Conservation (phyloP, 2,329 filamentous ascomycete species). For the Xylaria multiplex region DNA sequence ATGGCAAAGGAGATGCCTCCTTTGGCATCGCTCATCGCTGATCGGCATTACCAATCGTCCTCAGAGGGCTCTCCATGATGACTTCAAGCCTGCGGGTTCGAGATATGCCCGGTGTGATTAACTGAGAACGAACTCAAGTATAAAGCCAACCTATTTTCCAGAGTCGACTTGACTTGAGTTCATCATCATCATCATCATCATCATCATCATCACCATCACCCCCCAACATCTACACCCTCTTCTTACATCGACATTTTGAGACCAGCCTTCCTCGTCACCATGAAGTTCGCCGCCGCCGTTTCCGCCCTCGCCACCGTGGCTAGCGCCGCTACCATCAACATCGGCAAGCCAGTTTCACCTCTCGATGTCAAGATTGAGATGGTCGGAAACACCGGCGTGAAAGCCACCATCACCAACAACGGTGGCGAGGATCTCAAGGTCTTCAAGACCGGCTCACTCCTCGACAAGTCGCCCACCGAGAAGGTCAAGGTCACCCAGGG, state of each 20-base stretch:
- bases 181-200: conserved; percentile 3
- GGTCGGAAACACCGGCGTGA: conserved; percentile 61
- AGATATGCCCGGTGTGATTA: neutral
- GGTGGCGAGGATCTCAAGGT: conserved; percentile 60
- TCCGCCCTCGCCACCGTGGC: conserved; percentile 50
- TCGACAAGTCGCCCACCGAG: conserved; percentile 61
- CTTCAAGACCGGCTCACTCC: conserved; percentile 63
- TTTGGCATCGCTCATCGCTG: conserved; percentile 20
- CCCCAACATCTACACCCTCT: neutral
- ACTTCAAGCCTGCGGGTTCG: neutral
- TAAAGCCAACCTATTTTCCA: conserved; percentile 8
- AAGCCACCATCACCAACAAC: conserved; percentile 63
- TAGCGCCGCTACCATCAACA: conserved; percentile 46
- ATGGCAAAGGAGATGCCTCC: conserved; percentile 18
- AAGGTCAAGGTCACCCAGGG: conserved; percentile 61
- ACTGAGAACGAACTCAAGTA: neutral
- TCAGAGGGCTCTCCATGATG: neutral
- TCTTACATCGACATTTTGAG: neutral
- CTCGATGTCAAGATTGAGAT: conserved; percentile 59
- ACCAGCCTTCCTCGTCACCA: conserved; percentile 38
- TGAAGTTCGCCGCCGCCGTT: conserved; percentile 53
- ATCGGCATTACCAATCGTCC: conserved; percentile 10
- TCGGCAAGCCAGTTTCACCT: conserved; percentile 52
- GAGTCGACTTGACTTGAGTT: neutral
- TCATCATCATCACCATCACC: conserved; percentile 1